Base-by-base conservation (phyloP, 2,329 filamentous ascomycete genomes). In the Epichloe scottii region DNA sequence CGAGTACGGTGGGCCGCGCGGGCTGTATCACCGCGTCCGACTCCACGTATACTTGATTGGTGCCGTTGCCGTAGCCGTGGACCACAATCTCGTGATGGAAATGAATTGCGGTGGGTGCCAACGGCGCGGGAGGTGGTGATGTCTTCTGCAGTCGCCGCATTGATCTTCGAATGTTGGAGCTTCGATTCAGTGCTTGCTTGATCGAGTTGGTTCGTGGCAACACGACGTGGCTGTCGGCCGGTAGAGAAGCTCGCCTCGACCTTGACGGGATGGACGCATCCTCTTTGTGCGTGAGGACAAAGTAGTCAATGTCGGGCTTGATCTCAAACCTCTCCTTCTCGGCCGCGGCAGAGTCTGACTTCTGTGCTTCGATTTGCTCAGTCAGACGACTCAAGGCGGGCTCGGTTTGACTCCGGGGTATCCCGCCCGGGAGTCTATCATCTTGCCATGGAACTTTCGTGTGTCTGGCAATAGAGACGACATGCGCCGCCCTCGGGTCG, bases 241-340 rank as follows among this genome's bases (percentile, higher is more conserved):
- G 52, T 11, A 46, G 21, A n/a, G 52, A 48, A 12, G 30, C 46
- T 40, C 52, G 34, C 37, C 49, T 39, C 35, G 41, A 38, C 15
- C 21, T 39, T 50, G 51, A 30, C 51, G 51, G 37, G 53, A 47
- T 50, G 39, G 39, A 3, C 42, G 41, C 30, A 49, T 51, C 54
- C 49, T 54, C 53, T 46, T 64, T 63, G 52, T 72, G 70, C 0
- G 68, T 66, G 7, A 74, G 62, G 0, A 72, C 72, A 50, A 75
- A 70, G 54, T 79, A 78, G 56, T 81, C 76, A 42, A 81, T 72
- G 46, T 81, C 77, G 0, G 77, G 76, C 52, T 74, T 73, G 53
- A 79, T 74, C 53, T 76, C 75, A 26, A 67, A 58, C 50, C 48
- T 60, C 2, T 49, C 56, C 3, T 35, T 30, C 37, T 15, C 54